Evolutionary conservation across 225 moss, liverwort and hornwort species (phyloP).

Genomic region (Marchantia paleacea): DNA sequence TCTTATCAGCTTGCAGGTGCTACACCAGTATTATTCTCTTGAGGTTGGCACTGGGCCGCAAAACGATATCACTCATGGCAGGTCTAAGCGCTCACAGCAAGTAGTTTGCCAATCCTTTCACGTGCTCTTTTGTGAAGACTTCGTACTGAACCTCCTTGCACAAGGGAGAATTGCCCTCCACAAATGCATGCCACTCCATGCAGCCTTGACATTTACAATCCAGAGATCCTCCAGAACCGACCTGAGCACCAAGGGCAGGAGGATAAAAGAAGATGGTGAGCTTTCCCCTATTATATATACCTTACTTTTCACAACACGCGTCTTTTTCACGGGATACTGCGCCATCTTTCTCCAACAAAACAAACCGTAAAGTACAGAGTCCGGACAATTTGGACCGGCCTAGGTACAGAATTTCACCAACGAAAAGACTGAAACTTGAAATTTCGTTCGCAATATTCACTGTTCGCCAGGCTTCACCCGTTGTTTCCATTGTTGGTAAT

Average conservation of each 20-base stretch:
- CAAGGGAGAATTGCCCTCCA: slow-evolving; percentile 53
- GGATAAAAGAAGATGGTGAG: background rate
- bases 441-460: background rate
- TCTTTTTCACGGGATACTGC: background rate
- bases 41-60: background rate
- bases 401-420: background rate
- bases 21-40: background rate
- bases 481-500: background rate
- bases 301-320: background rate
- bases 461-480: background rate
- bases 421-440: background rate
- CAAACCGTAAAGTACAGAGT: background rate
- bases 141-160: slow-evolving; percentile 72
- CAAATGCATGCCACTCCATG: slow-evolving; percentile 57
- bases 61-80: background rate
- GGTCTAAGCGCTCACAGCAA: slow-evolving; percentile 43
- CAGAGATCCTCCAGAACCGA: slow-evolving; percentile 65
- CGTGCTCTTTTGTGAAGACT: slow-evolving; percentile 77
- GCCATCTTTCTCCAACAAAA: background rate
- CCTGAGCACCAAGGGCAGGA: slow-evolving; percentile 30
- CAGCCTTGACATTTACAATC: slow-evolving; percentile 65
- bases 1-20: no score
- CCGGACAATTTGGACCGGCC: background rate
- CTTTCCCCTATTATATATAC: background rate
- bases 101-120: slow-evolving; percentile 63